phyloP scores from a whole-genome alignment of 371 early-diverging fungal species.

The Haplosporangium sp. region DNA sequence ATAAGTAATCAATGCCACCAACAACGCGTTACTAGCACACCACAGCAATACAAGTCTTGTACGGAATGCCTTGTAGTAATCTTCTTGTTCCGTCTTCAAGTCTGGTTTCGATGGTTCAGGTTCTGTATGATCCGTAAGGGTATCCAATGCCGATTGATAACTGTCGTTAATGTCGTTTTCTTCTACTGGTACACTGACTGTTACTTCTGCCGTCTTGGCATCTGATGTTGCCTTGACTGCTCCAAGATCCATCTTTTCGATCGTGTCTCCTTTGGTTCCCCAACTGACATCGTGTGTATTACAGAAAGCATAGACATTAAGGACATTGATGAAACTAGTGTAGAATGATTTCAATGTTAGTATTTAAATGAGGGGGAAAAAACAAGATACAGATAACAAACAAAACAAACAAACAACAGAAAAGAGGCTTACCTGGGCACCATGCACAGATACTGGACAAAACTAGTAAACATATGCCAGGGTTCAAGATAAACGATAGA shows the following conservation, averaged over 20 bases:
- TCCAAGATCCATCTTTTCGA: conserved; percentile 46
- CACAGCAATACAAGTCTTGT: conserved; percentile 85
- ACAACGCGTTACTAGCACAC: conserved; percentile 83
- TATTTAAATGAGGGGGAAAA: not conserved
- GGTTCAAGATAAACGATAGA: conserved; percentile 88
- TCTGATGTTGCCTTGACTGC: conserved; percentile 44
- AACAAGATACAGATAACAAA: not conserved
- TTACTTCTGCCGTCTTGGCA: conserved; percentile 49
- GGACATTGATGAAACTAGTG: conserved; percentile 77
- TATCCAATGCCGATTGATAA: conserved; percentile 75
- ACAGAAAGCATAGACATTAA: conserved; percentile 94
- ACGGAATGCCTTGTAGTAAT: conserved; percentile 87
- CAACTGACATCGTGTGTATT: conserved; percentile 94
- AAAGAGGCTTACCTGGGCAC: conserved; percentile 68
- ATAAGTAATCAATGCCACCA: conserved; percentile 70
- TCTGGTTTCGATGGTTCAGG: conserved; percentile 69
- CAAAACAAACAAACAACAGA: not conserved
- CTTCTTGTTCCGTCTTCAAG: conserved; percentile 82
- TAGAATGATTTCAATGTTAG: not conserved
- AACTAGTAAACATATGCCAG: conserved; percentile 95
- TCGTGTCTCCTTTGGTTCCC: conserved; percentile 93
- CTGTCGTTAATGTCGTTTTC: conserved; percentile 63
- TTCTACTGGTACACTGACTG: conserved; percentile 54
- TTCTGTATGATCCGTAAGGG: conserved; percentile 56
- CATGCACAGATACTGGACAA: conserved; percentile 89